Evolutionary conservation across 768 basidiomycete species (phyloP).

Genomic region (Hericium alpestre): DNA sequence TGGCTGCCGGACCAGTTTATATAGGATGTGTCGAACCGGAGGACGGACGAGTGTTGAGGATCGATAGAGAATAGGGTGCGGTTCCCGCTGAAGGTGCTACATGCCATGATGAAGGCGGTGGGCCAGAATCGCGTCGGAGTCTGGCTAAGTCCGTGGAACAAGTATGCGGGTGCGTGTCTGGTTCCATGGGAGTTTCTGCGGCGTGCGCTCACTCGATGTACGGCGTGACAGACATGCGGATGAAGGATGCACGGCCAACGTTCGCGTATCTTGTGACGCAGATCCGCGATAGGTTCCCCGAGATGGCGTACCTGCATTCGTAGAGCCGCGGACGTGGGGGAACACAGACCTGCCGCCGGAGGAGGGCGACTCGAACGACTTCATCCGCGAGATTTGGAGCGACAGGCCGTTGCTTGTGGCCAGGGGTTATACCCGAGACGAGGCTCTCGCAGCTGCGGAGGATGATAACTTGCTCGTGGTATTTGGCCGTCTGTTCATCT

Average conservation of each 20-base stretch:
- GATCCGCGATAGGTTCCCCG: conserved; percentile 15
- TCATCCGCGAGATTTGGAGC: conserved; percentile 13
- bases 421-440: conserved; percentile 13
- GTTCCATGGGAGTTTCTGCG: not conserved
- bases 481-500: too few species aligned
- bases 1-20: not conserved
- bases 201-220: too few species aligned
- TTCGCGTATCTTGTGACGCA: conserved; percentile 17
- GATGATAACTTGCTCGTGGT: too few species aligned
- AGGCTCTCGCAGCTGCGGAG: conserved; percentile 7
- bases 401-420: conserved; percentile 6
- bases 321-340: not conserved
- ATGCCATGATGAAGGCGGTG: not conserved
- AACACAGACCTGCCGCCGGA: not conserved
- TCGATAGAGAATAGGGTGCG: not conserved
- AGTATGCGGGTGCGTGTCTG: not conserved
- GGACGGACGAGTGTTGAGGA: not conserved
- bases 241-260: conserved; percentile 15
- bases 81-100: not conserved
- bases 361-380: conserved; percentile 3
- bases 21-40: not conserved
- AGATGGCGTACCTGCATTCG: not conserved
- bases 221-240: conserved; percentile 4
- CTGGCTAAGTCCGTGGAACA: not conserved
- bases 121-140: not conserved